A percentile compares a stretch with the other conserved stretches of the same genome.
Conservation (phyloP, 768 basidiomycete species). For the Boletellus sp. region DNA sequence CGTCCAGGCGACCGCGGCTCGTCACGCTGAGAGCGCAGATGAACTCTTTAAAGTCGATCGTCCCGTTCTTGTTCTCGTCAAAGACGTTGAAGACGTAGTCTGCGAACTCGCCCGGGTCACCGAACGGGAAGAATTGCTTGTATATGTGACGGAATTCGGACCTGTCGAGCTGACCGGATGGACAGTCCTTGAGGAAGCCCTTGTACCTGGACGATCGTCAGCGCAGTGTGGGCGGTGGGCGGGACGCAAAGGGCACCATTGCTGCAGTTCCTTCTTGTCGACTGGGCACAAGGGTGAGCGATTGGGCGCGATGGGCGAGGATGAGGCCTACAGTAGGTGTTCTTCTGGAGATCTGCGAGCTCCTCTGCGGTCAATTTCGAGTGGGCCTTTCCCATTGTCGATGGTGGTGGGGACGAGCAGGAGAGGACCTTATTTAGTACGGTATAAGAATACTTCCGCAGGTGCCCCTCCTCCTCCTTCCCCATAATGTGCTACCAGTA, state of each 20-base stretch:
- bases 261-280: conserved; percentile 95
- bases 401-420: conserved; percentile 17
- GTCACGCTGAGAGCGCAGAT: conserved; percentile 97
- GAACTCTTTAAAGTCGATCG: conserved; percentile 99
- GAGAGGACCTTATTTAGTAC: conserved; percentile 31
- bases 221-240: conserved; percentile 9
- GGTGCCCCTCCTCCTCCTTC: conserved; percentile 21
- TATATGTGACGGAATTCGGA: conserved; percentile 95
- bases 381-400: conserved; percentile 94
- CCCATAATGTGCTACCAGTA: conserved; percentile 66
- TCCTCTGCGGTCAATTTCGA: conserved; percentile 94
- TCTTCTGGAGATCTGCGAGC: conserved; percentile 92
- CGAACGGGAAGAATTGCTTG: conserved; percentile 99
- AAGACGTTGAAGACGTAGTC: conserved; percentile 99
- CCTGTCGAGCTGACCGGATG: conserved; percentile 94
- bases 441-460: conserved; percentile 28
- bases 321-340: conserved; percentile 80
- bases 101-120: conserved; percentile 94
- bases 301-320: conserved; percentile 8
- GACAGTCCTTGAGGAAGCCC: conserved; percentile 98
- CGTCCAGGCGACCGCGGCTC: conserved; percentile 87
- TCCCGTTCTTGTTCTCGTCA: conserved; percentile 91
- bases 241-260: conserved; percentile 55
- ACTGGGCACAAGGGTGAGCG: conserved; percentile 46
- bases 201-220: conserved; percentile 71